Percentiles rank a stretch among this genome's conserved stretches.
phyloP scores from a whole-genome alignment of 768 basidiomycete genomes.

The Calocybe indica region DNA sequence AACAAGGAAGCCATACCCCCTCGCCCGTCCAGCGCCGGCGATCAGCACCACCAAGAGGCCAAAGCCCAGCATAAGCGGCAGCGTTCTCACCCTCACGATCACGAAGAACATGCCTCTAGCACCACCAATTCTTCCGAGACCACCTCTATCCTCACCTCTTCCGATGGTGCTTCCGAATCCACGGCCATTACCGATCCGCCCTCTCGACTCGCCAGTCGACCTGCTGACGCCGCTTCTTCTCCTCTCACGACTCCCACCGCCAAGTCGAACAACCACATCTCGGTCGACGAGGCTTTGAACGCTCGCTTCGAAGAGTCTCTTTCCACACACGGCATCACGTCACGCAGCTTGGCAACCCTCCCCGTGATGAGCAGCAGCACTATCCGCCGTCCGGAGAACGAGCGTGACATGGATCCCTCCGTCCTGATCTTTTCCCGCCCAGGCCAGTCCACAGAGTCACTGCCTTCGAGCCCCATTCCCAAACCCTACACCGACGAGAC shows the following conservation, averaged over 20 bases:
- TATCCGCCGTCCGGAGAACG: constrained; percentile 30
- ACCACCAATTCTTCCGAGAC: constrained; percentile 37
- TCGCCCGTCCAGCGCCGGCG: constrained; percentile 28
- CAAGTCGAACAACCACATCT: constrained; percentile 3
- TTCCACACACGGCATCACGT: constrained; percentile 12
- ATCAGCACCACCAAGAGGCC: constrained; percentile 10
- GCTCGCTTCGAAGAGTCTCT: constrained; percentile 12
- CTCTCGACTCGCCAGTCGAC: constrained; percentile 33
- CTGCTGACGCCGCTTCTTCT: constrained; percentile 10
- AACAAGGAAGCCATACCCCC: constrained; percentile 20
- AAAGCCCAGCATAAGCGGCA: not conserved
- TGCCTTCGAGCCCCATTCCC: constrained; percentile 28
- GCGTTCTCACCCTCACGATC: constrained; percentile 5
- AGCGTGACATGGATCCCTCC: constrained; percentile 62
- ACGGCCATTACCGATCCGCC: constrained; percentile 45
- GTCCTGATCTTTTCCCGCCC: constrained; percentile 75
- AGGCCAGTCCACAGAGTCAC: constrained; percentile 68
- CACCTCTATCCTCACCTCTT: constrained; percentile 37
- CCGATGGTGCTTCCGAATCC: constrained; percentile 30
- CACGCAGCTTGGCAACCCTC: constrained; percentile 32
- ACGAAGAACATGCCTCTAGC: constrained; percentile 25
- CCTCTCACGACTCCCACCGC: constrained; percentile 19
- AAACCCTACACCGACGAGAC: constrained; percentile 3
- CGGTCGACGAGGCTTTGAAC: constrained; percentile 8
- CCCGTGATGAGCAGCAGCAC: constrained; percentile 16